Percentiles rank a stretch among this genome's conserved stretches.
These are phyloP conservation scores for Lunularia cruciata DNA, from an alignment of 225 moss, liverwort and hornwort species.

Conservation along the genomic window DNA sequence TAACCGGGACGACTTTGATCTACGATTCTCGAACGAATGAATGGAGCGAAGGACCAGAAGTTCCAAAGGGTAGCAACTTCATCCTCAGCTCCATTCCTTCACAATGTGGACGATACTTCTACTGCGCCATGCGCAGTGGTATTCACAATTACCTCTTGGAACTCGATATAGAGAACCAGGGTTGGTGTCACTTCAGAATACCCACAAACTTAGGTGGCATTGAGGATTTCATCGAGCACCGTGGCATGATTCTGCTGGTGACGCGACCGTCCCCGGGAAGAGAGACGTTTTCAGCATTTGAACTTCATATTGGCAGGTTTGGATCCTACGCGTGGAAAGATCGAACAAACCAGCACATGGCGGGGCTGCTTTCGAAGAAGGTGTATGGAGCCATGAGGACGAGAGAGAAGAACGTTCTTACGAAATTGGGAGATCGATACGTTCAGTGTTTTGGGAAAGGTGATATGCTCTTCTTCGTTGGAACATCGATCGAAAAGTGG, in stretches of 20 bases:
- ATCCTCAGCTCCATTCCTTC: no score
- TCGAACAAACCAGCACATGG: neutral
- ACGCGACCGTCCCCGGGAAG: neutral
- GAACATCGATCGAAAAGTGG: neutral
- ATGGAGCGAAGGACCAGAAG: no score
- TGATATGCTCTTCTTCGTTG: constrained; percentile 1
- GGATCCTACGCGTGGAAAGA: neutral
- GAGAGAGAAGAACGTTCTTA: neutral
- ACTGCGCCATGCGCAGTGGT: neutral
- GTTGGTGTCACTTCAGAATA: neutral
- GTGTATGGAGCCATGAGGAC: constrained; percentile 11
- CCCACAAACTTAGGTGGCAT: neutral
- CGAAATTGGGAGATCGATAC: constrained; percentile 6
- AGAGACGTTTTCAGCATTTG: neutral
- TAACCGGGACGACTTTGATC: no score
- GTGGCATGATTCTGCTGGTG: neutral
- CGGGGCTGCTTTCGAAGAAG: neutral
- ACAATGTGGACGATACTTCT: no score
- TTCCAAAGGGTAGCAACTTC: no score
- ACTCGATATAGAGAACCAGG: neutral
- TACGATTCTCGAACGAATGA: no score
- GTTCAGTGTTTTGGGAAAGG: constrained; percentile 7
- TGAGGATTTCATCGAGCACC: neutral
- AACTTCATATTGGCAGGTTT: neutral
- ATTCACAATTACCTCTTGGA: neutral